These are phyloP conservation scores for Chytriomyces sp. DNA, from an alignment of 192 early-diverging fungal genomes.

Conservation along the genomic window DNA sequence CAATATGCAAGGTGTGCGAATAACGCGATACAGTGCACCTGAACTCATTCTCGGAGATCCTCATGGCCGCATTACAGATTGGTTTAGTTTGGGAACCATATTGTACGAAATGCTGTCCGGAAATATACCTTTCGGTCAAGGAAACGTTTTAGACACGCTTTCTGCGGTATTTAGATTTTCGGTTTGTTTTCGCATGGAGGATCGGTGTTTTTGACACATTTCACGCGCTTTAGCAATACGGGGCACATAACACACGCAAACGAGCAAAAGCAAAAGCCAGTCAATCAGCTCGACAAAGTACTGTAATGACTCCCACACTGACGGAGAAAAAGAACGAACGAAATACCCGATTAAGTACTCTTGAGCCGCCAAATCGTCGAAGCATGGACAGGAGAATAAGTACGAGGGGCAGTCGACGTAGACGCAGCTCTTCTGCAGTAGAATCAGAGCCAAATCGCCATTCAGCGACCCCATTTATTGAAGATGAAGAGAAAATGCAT, in stretches of 20 bases:
- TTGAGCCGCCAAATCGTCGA: no score
- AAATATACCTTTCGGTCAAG: conserved; percentile 29
- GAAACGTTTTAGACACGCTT: conserved; percentile 30
- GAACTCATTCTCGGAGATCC: conserved; percentile 22
- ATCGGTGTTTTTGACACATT: no score
- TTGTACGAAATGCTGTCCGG: conserved; percentile 29
- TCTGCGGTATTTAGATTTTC: conserved; percentile 3
- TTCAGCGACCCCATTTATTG: no score
- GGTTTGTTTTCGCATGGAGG: neutral
- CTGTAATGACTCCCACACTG: no score
- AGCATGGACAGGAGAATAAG: no score
- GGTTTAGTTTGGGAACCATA: conserved; percentile 24
- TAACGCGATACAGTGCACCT: conserved; percentile 23
- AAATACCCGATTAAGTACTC: no score
- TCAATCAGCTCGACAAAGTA: no score
- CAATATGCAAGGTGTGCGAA: conserved; percentile 2
- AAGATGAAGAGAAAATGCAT: neutral
- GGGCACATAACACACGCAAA: neutral
- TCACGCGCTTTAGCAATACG: neutral
- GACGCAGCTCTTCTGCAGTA: no score
- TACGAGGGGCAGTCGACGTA: no score
- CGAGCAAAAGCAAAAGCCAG: neutral
- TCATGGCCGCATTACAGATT: conserved; percentile 11
- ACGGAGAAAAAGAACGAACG: no score
- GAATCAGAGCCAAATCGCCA: no score